Conservation (phyloP, 2,329 filamentous ascomycete genomes). For the Penicillium sclerotigenum region DNA sequence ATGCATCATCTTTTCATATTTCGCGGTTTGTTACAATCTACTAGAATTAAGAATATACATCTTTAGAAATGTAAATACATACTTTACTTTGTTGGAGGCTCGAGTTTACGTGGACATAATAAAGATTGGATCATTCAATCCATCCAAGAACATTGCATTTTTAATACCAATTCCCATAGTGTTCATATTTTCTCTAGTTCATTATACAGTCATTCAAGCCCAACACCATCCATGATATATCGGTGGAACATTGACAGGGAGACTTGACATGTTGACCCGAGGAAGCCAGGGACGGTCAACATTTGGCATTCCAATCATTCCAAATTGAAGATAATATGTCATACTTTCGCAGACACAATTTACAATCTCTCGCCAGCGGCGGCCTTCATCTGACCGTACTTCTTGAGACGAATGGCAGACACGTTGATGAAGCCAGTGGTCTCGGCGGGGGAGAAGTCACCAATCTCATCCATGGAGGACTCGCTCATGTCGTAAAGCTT, state of each 20-base stretch:
- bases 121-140: not conserved
- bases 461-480: constrained; percentile 68
- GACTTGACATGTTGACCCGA: constrained; percentile 4
- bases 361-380: constrained; percentile 35
- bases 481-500: constrained; percentile 67
- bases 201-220: constrained; percentile 28
- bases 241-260: constrained; percentile 7
- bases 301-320: constrained; percentile 15
- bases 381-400: constrained; percentile 43
- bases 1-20: not conserved
- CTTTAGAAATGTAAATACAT: constrained; percentile 5
- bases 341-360: constrained; percentile 6
- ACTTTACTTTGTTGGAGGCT: not conserved
- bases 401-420: constrained; percentile 38
- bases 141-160: constrained; percentile 4
- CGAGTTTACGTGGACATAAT: not conserved
- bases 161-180: constrained; percentile 9
- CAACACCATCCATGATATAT: constrained; percentile 12
- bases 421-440: constrained; percentile 61
- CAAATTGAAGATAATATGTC: constrained; percentile 4
- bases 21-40: not conserved
- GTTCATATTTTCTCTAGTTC: constrained; percentile 20
- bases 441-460: constrained; percentile 63
- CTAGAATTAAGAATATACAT: constrained; percentile 2
- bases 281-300: constrained; percentile 25